Conservation (phyloP, 2,329 filamentous ascomycete genomes). For the Parastagonospora nodorum region DNA sequence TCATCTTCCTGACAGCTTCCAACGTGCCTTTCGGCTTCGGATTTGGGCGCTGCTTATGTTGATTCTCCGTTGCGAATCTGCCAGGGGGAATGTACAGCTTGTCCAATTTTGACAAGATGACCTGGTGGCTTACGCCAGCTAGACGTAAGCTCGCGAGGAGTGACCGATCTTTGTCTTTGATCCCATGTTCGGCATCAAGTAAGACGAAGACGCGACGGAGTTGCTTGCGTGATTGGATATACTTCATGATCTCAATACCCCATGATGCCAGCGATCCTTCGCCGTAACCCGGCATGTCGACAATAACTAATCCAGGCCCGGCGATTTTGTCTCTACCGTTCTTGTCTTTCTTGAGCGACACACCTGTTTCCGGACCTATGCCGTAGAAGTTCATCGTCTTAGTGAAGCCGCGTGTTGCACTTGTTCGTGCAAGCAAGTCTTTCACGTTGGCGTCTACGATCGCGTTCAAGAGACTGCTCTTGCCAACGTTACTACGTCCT, state of each 20-base stretch:
- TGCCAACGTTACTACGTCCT: constrained; percentile 73
- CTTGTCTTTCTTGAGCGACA: constrained; percentile 25
- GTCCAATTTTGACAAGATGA: constrained; percentile 71
- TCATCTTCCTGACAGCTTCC: constrained; percentile 49
- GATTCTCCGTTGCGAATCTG: constrained; percentile 18
- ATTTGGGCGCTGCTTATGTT: constrained; percentile 14
- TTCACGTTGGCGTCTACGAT: constrained; percentile 54
- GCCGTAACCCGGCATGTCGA: constrained; percentile 76
- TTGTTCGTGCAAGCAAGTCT: constrained; percentile 52
- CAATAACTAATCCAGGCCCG: constrained; percentile 57
- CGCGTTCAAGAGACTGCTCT: constrained; percentile 69
- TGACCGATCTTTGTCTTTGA: constrained; percentile 64
- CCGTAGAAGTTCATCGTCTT: constrained; percentile 70
- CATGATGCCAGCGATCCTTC: constrained; percentile 65
- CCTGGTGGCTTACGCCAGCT: constrained; percentile 65
- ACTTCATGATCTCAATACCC: constrained; percentile 72
- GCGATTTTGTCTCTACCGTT: constrained; percentile 37
- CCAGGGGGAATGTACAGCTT: constrained; percentile 35
- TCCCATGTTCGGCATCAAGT: constrained; percentile 65
- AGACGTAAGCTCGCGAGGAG: constrained; percentile 62
- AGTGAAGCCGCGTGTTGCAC: constrained; percentile 65
- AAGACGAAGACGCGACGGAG: constrained; percentile 68
- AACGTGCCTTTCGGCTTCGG: constrained; percentile 43
- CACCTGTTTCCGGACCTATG: constrained; percentile 50
- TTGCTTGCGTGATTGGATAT: constrained; percentile 65